Conservation (phyloP, 2,329 filamentous ascomycete species). For the Ascosphaera pollenicola region DNA sequence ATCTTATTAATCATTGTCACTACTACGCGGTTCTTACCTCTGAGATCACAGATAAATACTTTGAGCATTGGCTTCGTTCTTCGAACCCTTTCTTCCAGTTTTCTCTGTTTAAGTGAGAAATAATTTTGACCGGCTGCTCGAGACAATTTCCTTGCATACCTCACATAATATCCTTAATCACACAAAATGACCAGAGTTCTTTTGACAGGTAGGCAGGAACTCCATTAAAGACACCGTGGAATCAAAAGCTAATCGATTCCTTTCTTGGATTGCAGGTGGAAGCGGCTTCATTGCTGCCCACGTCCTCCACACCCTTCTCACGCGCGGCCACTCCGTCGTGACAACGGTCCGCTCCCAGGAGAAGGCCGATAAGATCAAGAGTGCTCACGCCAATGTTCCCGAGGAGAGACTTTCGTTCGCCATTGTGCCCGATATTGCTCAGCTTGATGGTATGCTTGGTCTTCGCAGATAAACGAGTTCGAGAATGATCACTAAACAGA, state of each 20-base stretch:
- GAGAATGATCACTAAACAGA: too few species aligned
- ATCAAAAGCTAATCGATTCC: conserved; percentile 1
- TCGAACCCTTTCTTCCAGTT: too few species aligned
- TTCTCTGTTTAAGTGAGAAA: too few species aligned
- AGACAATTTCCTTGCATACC: too few species aligned
- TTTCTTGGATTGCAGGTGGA: conserved; percentile 21
- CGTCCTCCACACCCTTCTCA: conserved; percentile 35
- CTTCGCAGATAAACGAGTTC: too few species aligned
- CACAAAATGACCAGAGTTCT: conserved; percentile 10
- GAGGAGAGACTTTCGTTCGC: conserved; percentile 38
- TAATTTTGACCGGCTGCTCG: too few species aligned
- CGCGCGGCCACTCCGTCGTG: conserved; percentile 35
- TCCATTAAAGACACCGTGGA: not conserved
- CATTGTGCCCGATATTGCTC: conserved; percentile 51
- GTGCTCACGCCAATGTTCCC: conserved; percentile 27
- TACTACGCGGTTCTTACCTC: too few species aligned
- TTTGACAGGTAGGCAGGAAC: conserved; percentile 7
- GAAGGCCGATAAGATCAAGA: conserved; percentile 38
- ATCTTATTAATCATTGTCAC: too few species aligned
- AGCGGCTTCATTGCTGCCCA: conserved; percentile 45
- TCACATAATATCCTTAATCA: not conserved
- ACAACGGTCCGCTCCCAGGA: conserved; percentile 39
- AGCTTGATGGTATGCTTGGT: conserved; percentile 10
- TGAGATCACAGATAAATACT: too few species aligned
- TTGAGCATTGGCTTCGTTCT: too few species aligned